Conservation (phyloP, 78 protist species). For the Dictyostelium brefeldianum region DNA sequence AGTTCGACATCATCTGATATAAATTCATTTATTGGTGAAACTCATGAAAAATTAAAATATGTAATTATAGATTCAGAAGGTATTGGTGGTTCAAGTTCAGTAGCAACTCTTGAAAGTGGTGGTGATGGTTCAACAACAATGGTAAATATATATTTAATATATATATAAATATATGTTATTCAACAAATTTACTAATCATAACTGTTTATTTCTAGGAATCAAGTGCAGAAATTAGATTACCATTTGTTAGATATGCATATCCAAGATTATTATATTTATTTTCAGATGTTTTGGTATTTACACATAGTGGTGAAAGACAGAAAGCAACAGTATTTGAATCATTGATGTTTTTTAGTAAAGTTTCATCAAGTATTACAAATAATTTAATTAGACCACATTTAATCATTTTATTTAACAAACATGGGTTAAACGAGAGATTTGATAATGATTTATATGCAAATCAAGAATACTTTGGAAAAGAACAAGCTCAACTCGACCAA, state of each 20-base stretch:
- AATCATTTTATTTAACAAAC: conserved; percentile 1
- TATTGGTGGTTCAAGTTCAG: background rate
- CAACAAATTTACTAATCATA: too few species aligned
- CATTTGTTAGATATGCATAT: background rate
- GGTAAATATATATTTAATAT: too few species aligned
- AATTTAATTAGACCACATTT: conserved; percentile 9
- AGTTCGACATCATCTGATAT: conserved; percentile 11
- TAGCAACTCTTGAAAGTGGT: background rate
- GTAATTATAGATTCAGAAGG: background rate
- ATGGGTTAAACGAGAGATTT: background rate
- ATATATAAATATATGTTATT: too few species aligned
- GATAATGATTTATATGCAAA: background rate
- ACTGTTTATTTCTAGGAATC: too few species aligned
- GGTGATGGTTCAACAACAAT: background rate
- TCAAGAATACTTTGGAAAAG: background rate
- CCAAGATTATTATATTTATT: conserved; percentile 27
- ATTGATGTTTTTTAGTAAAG: background rate
- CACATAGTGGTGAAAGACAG: background rate
- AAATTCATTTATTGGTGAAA: background rate
- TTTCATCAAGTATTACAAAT: background rate
- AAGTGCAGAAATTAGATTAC: background rate
- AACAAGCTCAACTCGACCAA: background rate
- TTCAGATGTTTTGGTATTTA: conserved; percentile 37
- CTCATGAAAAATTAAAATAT: background rate
- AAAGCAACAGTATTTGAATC: background rate